phyloP scores from a whole-genome alignment of 169 alveolate species.

The Plasmodium berghei region DNA sequence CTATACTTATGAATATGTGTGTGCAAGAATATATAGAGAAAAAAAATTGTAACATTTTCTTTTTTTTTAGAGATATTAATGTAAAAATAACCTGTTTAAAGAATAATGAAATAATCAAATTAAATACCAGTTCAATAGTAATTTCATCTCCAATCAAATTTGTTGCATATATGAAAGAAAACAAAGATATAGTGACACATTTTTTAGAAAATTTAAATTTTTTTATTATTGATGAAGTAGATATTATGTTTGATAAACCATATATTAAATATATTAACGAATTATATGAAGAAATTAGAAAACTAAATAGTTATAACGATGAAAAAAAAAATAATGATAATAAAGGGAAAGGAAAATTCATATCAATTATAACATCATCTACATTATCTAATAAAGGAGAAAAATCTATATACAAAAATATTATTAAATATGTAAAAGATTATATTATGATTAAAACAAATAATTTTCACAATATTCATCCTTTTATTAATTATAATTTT shows the following conservation, averaged over 20 bases:
- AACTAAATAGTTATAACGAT: background rate
- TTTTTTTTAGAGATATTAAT: conserved; percentile 27
- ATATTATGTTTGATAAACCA: conserved; percentile 49
- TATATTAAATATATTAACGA: conserved; percentile 22
- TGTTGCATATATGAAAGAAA: conserved; percentile 50
- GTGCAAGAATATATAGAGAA: background rate
- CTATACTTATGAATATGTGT: background rate
- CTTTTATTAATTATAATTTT: conserved; percentile 64
- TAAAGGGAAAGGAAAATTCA: background rate
- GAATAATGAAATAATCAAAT: background rate
- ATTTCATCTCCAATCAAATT: conserved; percentile 40
- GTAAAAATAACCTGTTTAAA: conserved; percentile 23
- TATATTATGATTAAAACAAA: conserved; percentile 43
- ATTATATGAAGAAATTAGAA: conserved; percentile 32
- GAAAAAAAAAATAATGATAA: no score
- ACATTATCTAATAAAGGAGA: conserved; percentile 55
- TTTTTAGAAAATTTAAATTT: conserved; percentile 39
- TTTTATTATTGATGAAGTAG: conserved; percentile 71
- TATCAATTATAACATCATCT: conserved; percentile 56
- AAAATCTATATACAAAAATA: conserved; percentile 33
- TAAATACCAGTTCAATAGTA: conserved; percentile 11
- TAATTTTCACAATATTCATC: conserved; percentile 50
- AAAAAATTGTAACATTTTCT: background rate
- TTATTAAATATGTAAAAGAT: conserved; percentile 37
- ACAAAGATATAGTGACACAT: conserved; percentile 2